phyloP scores from a whole-genome alignment of 192 early-diverging fungal genomes.

The Umbelopsis sp. region DNA sequence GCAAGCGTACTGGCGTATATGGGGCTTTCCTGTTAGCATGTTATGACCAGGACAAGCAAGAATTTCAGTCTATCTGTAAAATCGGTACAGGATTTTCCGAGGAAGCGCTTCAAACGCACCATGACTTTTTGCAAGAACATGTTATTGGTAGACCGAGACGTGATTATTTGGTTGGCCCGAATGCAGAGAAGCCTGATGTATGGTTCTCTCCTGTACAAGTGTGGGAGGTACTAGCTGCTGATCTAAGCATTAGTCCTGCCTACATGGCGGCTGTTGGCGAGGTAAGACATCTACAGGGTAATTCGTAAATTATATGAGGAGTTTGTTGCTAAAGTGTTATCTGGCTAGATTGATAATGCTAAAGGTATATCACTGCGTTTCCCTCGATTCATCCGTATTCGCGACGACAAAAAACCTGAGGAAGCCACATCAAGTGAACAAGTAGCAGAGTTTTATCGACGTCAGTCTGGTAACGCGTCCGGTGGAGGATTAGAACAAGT shows the following conservation, averaged over 20 bases:
- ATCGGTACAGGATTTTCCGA: constrained; percentile 98
- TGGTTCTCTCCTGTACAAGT: constrained; percentile 94
- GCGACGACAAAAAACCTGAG: constrained; percentile 95
- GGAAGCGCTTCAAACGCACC: constrained; percentile 74
- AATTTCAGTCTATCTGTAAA: constrained; percentile 98
- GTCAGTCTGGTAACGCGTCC: background rate
- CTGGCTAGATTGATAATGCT: constrained; percentile 61
- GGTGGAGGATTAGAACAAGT: constrained; percentile 2
- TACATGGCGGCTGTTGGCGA: constrained; percentile 89
- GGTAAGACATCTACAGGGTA: constrained; percentile 43
- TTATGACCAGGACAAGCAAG: constrained; percentile 92
- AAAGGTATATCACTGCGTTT: constrained; percentile 98
- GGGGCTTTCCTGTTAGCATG: constrained; percentile 96
- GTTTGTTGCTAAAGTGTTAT: no score
- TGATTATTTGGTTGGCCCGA: constrained; percentile 82
- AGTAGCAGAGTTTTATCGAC: constrained; percentile 44
- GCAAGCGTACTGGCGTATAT: constrained; percentile 96
- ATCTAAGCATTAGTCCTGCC: constrained; percentile 94
- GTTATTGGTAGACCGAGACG: constrained; percentile 73
- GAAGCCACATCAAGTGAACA: constrained; percentile 90
- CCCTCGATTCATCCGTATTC: constrained; percentile 92
- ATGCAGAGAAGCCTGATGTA: constrained; percentile 85
- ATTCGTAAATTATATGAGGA: no score
- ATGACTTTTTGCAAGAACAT: constrained; percentile 73
- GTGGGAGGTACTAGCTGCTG: constrained; percentile 97